These are phyloP conservation scores for Cordyceps cateniannulata DNA, from an alignment of 2,329 filamentous ascomycete species.

Conservation along the genomic window DNA sequence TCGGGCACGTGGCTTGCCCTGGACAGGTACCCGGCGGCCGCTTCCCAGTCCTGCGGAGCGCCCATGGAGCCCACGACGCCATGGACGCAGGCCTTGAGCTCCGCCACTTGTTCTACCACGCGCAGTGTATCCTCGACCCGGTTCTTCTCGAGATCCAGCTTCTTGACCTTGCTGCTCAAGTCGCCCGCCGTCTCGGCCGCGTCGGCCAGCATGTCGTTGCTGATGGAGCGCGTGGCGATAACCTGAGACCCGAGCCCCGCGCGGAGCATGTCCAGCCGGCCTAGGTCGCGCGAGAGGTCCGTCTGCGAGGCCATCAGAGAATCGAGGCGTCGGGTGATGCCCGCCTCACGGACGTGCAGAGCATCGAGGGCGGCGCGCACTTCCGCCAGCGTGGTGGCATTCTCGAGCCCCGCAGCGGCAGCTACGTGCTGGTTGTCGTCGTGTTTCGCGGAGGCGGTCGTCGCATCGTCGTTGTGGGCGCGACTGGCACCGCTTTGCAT, in stretches of 20 bases:
- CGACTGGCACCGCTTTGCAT: conserved; percentile 37
- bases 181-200: conserved; percentile 80
- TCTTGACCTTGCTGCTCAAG: conserved; percentile 79
- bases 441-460: conserved; percentile 7
- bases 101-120: conserved; percentile 92
- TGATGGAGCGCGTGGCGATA: conserved; percentile 73
- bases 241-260: conserved; percentile 84
- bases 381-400: conserved; percentile 68
- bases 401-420: conserved; percentile 44
- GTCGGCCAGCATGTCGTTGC: conserved; percentile 82
- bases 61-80: conserved; percentile 96
- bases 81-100: conserved; percentile 93
- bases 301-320: conserved; percentile 74
- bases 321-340: conserved; percentile 68
- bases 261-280: conserved; percentile 80
- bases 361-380: conserved; percentile 70
- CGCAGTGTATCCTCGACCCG: conserved; percentile 84
- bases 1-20: conserved; percentile 76
- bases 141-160: conserved; percentile 84
- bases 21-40: conserved; percentile 81
- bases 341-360: conserved; percentile 69
- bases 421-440: conserved; percentile 13
- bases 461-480: conserved; percentile 25
- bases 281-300: conserved; percentile 79
- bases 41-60: conserved; percentile 97